phyloP scores from a whole-genome alignment of 805 yeast genomes.

The Yamadazyma olivae region DNA sequence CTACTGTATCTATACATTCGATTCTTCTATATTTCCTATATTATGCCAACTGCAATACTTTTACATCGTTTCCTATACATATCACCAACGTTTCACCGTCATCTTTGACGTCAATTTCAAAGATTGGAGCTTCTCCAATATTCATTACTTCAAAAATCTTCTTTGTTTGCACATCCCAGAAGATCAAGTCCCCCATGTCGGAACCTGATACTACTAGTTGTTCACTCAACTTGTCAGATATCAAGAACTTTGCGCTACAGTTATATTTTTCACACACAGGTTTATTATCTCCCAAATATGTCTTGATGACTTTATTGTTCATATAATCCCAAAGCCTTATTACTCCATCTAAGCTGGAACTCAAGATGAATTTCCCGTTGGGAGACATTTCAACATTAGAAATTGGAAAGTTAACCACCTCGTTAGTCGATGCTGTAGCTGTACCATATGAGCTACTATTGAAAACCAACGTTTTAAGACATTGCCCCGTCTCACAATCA shows the following conservation, averaged over 20 bases:
- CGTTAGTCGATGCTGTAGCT: conserved; percentile 54
- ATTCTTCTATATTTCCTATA: no score
- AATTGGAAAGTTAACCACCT: conserved; percentile 62
- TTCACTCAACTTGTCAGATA: conserved; percentile 17
- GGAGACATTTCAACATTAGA: conserved; percentile 71
- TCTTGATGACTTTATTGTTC: conserved; percentile 75
- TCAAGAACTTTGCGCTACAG: conserved; percentile 52
- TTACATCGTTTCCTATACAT: conserved; percentile 18
- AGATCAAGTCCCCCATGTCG: conserved; percentile 51
- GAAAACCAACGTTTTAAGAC: conserved; percentile 83
- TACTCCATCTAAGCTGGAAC: conserved; percentile 77
- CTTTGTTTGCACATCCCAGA: conserved; percentile 67
- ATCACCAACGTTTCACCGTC: conserved; percentile 35
- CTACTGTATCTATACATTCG: no score
- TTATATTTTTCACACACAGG: conserved; percentile 50
- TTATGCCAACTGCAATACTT: no score
- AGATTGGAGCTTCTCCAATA: conserved; percentile 10
- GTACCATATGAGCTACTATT: conserved; percentile 61
- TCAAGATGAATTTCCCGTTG: conserved; percentile 74
- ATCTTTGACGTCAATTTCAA: conserved; percentile 38
- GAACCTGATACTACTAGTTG: conserved; percentile 60
- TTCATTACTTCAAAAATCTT: conserved; percentile 32
- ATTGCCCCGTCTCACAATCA: conserved; percentile 86
- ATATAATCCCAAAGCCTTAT: conserved; percentile 85
- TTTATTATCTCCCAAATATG: conserved; percentile 42